Conservation (phyloP, 257 asterid genomes). For the Petrea volubilis region DNA sequence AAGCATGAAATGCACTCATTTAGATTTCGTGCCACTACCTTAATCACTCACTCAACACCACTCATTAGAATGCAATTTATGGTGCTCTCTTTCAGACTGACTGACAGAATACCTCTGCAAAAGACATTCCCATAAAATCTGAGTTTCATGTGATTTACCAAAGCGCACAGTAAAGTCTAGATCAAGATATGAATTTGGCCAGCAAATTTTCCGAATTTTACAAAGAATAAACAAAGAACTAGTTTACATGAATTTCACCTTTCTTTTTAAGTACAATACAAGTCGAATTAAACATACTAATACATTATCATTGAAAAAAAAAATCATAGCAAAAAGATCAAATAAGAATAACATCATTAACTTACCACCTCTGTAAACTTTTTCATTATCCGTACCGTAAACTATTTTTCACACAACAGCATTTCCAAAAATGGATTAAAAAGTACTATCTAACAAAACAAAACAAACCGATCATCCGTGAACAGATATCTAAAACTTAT, state of each 20-base stretch:
- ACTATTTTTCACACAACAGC: neutral
- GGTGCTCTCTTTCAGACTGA: neutral
- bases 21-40: neutral
- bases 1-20: neutral
- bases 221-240: neutral
- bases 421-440: neutral
- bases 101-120: neutral
- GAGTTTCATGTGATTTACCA: neutral
- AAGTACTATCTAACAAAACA: neutral
- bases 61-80: neutral
- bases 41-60: slow-evolving; percentile 11
- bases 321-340: neutral
- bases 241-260: slow-evolving; percentile 12
- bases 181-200: neutral
- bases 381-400: neutral
- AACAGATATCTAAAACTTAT: neutral
- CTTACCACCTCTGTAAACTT: neutral
- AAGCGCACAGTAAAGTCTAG: neutral
- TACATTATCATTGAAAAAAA: neutral
- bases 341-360: neutral
- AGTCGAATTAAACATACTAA: slow-evolving; percentile 7
- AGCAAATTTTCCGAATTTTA: slow-evolving; percentile 15
- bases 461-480: slow-evolving; percentile 1
- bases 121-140: neutral
- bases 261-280: neutral